These are phyloP conservation scores for Lyophyllum decastes DNA, from an alignment of 768 basidiomycete genomes.

Conservation along the genomic window DNA sequence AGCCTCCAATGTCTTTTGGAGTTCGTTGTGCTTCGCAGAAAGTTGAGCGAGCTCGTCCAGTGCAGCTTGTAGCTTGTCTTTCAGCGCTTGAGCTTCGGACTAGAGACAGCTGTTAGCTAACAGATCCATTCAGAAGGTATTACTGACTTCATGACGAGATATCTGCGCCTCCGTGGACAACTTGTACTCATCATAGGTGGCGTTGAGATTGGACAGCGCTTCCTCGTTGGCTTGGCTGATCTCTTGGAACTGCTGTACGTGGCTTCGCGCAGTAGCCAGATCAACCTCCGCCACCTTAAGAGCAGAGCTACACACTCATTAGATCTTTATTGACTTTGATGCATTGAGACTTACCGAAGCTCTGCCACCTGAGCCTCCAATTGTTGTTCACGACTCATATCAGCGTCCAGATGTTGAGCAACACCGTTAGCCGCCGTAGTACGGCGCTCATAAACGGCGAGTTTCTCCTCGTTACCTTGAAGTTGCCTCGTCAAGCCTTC, in stretches of 20 bases:
- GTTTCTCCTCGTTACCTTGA: slow-evolving; percentile 80
- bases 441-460: slow-evolving; percentile 83
- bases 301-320: slow-evolving; percentile 50
- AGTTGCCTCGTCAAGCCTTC: slow-evolving; percentile 62
- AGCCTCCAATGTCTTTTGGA: slow-evolving; percentile 65
- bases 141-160: slow-evolving; percentile 64
- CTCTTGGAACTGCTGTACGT: slow-evolving; percentile 84
- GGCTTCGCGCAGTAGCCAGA: slow-evolving; percentile 64
- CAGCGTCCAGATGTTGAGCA: slow-evolving; percentile 39
- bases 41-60: slow-evolving; percentile 56
- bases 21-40: slow-evolving; percentile 50
- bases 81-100: slow-evolving; percentile 65
- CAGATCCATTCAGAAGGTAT: background rate
- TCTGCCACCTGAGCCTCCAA: slow-evolving; percentile 86
- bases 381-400: slow-evolving; percentile 71
- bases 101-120: slow-evolving; percentile 25
- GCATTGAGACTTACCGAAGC: slow-evolving; percentile 54
- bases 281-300: slow-evolving; percentile 81
- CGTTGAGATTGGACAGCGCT: slow-evolving; percentile 67
- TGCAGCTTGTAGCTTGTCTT: slow-evolving; percentile 57
- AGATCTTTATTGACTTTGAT: background rate
- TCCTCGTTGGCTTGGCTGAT: slow-evolving; percentile 83
- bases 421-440: slow-evolving; percentile 34
- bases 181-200: slow-evolving; percentile 82
- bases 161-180: slow-evolving; percentile 69